Conservation (phyloP, 768 basidiomycete species). For the Tricholoma furcatifolium region DNA sequence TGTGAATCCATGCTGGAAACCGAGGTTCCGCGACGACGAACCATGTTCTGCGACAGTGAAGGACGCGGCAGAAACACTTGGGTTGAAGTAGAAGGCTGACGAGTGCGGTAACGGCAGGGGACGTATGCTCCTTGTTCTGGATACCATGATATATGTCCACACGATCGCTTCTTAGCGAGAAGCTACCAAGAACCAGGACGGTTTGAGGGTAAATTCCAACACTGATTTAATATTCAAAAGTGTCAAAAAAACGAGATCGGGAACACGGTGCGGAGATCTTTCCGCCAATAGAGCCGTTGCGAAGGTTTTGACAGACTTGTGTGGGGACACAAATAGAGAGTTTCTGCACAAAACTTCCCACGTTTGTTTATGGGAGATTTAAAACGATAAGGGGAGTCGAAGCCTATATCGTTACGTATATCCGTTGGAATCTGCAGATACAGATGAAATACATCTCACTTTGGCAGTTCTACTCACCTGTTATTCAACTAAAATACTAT, state of each 20-base stretch:
- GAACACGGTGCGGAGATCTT: neutral
- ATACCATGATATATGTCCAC: constrained; percentile 12
- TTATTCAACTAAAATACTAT: too few relatives aligned
- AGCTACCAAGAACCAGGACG: constrained; percentile 17
- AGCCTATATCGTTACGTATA: too few relatives aligned
- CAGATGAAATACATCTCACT: too few relatives aligned
- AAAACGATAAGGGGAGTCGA: too few relatives aligned
- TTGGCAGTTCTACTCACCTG: too few relatives aligned
- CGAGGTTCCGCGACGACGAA: constrained; percentile 29
- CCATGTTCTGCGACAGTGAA: constrained; percentile 18
- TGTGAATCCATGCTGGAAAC: constrained; percentile 19
- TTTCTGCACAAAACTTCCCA: too few relatives aligned
- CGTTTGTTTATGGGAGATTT: too few relatives aligned
- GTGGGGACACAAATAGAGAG: too few relatives aligned
- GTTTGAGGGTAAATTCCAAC: constrained; percentile 9
- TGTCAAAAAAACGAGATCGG: constrained; percentile 3
- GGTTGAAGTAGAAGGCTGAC: neutral
- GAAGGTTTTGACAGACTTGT: too few relatives aligned
- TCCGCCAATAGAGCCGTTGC: too few relatives aligned
- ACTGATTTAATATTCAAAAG: constrained; percentile 8
- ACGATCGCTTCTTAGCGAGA: constrained; percentile 14
- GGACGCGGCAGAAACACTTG: neutral
- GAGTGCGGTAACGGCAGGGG: neutral
- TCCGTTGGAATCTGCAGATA: too few relatives aligned
- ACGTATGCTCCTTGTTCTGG: neutral